Evolutionary conservation across 768 basidiomycete species (phyloP).

Genomic region (Boletus barrowsii): DNA sequence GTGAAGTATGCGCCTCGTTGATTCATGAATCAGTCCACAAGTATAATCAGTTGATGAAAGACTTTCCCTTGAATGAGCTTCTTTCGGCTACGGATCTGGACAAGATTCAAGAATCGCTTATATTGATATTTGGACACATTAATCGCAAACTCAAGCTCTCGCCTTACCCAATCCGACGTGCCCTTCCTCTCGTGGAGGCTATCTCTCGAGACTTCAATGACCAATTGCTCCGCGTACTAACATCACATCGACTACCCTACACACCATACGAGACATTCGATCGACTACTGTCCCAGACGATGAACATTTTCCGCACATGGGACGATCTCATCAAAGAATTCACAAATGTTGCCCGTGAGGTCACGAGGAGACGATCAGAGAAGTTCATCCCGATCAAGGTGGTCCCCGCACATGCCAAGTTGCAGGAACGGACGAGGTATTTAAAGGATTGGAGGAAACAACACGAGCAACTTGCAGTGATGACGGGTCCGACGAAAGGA

Average conservation of each 20-base stretch:
- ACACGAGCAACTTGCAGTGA: slow-evolving; percentile 94
- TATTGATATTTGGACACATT: slow-evolving; percentile 87
- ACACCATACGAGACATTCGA: slow-evolving; percentile 95
- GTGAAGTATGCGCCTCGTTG: neutral
- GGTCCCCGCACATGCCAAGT: slow-evolving; percentile 81
- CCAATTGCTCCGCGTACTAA: slow-evolving; percentile 86
- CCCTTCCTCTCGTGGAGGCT: slow-evolving; percentile 94
- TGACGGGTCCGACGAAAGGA: slow-evolving; percentile 94
- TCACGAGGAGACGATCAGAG: slow-evolving; percentile 84
- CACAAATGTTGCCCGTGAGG: slow-evolving; percentile 88
- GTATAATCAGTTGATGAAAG: slow-evolving; percentile 98
- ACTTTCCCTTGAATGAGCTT: slow-evolving; percentile 96
- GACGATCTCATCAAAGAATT: slow-evolving; percentile 91
- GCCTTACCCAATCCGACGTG: slow-evolving; percentile 94
- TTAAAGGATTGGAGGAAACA: slow-evolving; percentile 92
- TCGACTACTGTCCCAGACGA: slow-evolving; percentile 69
- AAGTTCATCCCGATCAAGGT: slow-evolving; percentile 98
- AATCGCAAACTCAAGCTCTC: slow-evolving; percentile 95
- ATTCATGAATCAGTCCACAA: slow-evolving; percentile 73
- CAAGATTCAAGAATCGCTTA: slow-evolving; percentile 88
- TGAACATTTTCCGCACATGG: slow-evolving; percentile 82
- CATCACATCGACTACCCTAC: slow-evolving; percentile 88
- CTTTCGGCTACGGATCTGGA: slow-evolving; percentile 94
- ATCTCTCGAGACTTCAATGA: slow-evolving; percentile 98
- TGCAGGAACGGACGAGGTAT: slow-evolving; percentile 86